Conservation (phyloP, 495 filamentous ascomycete genomes). For the Podospora appendiculata region DNA sequence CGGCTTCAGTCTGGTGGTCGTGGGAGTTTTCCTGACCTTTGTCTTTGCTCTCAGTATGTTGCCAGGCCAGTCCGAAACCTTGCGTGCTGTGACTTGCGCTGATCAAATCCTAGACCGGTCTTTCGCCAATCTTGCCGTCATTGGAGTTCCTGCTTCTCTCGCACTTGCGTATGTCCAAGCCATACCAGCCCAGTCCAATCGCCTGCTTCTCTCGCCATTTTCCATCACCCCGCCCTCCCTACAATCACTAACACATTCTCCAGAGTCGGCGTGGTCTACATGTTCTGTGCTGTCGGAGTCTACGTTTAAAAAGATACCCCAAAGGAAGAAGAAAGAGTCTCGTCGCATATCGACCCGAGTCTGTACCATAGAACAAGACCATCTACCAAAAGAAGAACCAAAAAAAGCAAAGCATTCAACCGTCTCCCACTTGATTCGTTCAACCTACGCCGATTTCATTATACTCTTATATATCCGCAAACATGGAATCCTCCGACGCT, state of each 20-base stretch:
- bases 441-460: neutral
- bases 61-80: neutral
- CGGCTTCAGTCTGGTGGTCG: slow-evolving; percentile 67
- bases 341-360: slow-evolving; percentile 12
- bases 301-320: slow-evolving; percentile 69
- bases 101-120: slow-evolving; percentile 61
- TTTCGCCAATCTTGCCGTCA: slow-evolving; percentile 63
- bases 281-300: slow-evolving; percentile 97
- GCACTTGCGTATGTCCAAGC: slow-evolving; percentile 70
- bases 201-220: neutral
- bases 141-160: slow-evolving; percentile 81
- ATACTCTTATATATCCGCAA: neutral
- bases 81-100: neutral
- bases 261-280: slow-evolving; percentile 92
- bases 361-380: slow-evolving; percentile 34
- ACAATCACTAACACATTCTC: neutral
- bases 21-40: slow-evolving; percentile 58
- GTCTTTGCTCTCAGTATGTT: slow-evolving; percentile 77
- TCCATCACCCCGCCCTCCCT: neutral
- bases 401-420: neutral
- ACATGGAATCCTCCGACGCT: slow-evolving; percentile 10
- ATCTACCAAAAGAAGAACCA: slow-evolving; percentile 11
- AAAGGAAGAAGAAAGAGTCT: slow-evolving; percentile 12
- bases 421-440: neutral
- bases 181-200: neutral